Percentiles rank a stretch among this genome's conserved stretches.
These are phyloP conservation scores for Solanum bulbocastanum DNA, from an alignment of 257 asterid genomes.

Conservation along the genomic window DNA sequence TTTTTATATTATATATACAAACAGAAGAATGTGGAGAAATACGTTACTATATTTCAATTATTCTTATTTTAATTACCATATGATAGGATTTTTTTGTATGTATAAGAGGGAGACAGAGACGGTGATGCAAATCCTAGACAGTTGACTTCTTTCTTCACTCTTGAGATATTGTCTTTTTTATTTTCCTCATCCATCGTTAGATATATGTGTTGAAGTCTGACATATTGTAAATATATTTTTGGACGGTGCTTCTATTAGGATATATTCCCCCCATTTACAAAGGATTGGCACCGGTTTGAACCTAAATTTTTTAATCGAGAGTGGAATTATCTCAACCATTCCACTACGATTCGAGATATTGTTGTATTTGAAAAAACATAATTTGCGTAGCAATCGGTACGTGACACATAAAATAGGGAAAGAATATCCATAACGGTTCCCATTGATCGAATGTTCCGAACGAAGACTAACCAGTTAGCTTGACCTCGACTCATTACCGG, in stretches of 20 bases:
- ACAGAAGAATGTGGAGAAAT: neutral
- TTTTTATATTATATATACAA: neutral
- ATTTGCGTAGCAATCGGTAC: neutral
- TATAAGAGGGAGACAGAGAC: neutral
- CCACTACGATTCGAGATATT: fast-evolving
- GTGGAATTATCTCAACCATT: too few relatives aligned
- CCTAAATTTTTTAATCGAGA: too few relatives aligned
- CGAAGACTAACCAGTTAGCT: neutral
- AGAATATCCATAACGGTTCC: neutral
- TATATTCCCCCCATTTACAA: too few relatives aligned
- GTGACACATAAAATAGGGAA: neutral
- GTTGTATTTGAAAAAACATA: fast-evolving
- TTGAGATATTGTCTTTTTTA: neutral
- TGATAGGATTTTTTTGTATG: neutral
- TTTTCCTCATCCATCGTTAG: too few relatives aligned
- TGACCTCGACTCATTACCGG: neutral
- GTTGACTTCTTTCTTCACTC: neutral
- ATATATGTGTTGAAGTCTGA: too few relatives aligned
- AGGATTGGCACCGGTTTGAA: neutral
- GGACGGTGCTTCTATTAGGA: neutral
- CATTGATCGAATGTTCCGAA: neutral
- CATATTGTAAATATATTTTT: too few relatives aligned
- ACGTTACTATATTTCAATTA: neutral
- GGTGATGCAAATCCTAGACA: neutral
- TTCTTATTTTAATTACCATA: neutral